phyloP scores from a whole-genome alignment of 331 rosid species.

The Malus hybrid region DNA sequence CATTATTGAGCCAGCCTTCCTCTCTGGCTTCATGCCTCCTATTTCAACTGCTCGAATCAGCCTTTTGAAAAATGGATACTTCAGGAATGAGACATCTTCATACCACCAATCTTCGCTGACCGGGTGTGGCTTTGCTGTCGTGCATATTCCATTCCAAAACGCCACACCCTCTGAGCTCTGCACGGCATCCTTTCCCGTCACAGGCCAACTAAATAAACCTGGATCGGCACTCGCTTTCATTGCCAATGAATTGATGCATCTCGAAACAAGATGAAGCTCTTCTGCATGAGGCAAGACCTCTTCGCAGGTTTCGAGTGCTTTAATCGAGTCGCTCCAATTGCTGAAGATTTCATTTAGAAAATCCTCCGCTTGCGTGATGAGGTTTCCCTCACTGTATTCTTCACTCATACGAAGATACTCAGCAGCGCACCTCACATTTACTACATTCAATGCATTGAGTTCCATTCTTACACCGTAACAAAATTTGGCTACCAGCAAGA shows the following conservation, averaged over 20 bases:
- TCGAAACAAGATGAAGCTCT: conserved; percentile 67
- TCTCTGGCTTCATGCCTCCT: conserved; percentile 56
- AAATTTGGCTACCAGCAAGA: conserved; percentile 57
- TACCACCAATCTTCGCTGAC: conserved; percentile 84
- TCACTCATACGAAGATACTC: conserved; percentile 76
- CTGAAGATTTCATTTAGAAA: conserved; percentile 56
- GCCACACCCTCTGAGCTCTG: conserved; percentile 38
- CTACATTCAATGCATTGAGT: conserved; percentile 58
- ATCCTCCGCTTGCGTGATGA: conserved; percentile 52
- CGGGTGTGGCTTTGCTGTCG: conserved; percentile 23
- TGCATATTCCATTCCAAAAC: conserved; percentile 69
- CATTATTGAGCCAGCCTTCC: conserved; percentile 57
- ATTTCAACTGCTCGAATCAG: conserved; percentile 47
- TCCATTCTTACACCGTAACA: conserved; percentile 85
- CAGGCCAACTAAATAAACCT: conserved; percentile 48
- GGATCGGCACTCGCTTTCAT: conserved; percentile 69
- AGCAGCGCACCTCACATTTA: conserved; percentile 59
- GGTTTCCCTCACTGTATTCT: conserved; percentile 72
- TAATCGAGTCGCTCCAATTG: conserved; percentile 67
- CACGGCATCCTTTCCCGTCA: conserved; percentile 22
- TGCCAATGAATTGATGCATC: conserved; percentile 71
- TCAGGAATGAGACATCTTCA: conserved; percentile 54
- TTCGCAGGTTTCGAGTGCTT: conserved; percentile 68
- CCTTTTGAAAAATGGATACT: conserved; percentile 51
- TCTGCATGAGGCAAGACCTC: conserved; percentile 56